Evolutionary conservation across 1,284 basidiomycete genomes (phyloP), one percentile per base, ranked within the genome.

Genomic region (Cystobasidium sp.): DNA sequence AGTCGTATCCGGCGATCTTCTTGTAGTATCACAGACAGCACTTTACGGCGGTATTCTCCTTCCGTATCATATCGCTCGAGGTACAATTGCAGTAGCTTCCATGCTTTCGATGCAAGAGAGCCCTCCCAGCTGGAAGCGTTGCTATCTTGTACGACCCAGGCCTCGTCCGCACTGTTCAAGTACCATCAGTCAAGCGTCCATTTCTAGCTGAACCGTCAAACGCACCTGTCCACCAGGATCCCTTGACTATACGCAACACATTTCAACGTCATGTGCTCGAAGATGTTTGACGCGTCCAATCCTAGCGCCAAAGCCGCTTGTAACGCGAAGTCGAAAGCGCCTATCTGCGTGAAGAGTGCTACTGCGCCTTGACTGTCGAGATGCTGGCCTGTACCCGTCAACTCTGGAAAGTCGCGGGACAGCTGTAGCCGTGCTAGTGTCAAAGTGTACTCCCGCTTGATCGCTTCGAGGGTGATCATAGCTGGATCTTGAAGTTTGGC

Each of bases 271-370:
- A 99, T 84, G 73, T 88, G 87, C 51, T 88, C 86, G 81, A 98
- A 97, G 24, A 96, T 81, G 77, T 92, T 90, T 2, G 88, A 88
- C 90, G 96, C 91, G 82, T 97, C 94, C 39, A 94, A 88, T 39
- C 87, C 85, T 52, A 97, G 86, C 67, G 87, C 88, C 47, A 88
- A 87, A 0, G 93, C 95, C 37, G 89, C 88, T 8, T 88, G 83
- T 83, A 95, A 88, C 0, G 96, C 96, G 64, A 88, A 84, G 78
- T 91, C 91, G 81, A 91, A 95, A 77, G 88, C 86, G 77, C 90
- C 91, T 68, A 87, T 85, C 81, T 95, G 91, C 6, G 91, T 89
- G 68, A 96, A 87, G 75, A 92, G 86, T 77, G 92, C 85, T 37
- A 98, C 88, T 62, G 95, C 88, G 75, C 92, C 88, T 49, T 88